A percentile compares a stretch with the other conserved stretches of the same genome.
These are phyloP conservation scores for Fusarium sambucinum DNA, from an alignment of 2,329 filamentous ascomycete genomes.

Conservation along the genomic window DNA sequence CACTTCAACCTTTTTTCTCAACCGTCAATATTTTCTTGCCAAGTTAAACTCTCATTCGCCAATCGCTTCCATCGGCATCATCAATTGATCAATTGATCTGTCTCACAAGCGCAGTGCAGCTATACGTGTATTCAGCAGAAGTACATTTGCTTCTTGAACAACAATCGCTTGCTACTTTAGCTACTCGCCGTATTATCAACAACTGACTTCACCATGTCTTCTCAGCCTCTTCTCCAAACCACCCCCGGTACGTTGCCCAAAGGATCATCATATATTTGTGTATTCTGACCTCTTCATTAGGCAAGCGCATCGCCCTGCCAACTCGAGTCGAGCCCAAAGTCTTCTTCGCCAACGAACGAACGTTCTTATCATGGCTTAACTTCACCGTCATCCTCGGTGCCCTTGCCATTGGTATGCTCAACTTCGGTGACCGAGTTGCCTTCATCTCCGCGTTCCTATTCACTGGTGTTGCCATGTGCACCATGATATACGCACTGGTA, in stretches of 20 bases:
- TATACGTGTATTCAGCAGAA: background rate
- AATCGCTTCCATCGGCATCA: slow-evolving; percentile 13
- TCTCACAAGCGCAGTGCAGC: background rate
- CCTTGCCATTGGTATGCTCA: slow-evolving; percentile 94
- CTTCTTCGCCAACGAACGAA: slow-evolving; percentile 99
- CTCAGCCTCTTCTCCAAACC: slow-evolving; percentile 94
- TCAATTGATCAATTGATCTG: slow-evolving; percentile 12
- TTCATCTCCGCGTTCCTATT: slow-evolving; percentile 95
- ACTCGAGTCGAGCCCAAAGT: slow-evolving; percentile 99
- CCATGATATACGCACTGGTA: slow-evolving; percentile 93
- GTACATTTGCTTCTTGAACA: background rate
- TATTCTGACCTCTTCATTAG: slow-evolving; percentile 60
- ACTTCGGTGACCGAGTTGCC: slow-evolving; percentile 95
- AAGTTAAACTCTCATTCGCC: slow-evolving; percentile 4
- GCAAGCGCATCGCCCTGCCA: slow-evolving; percentile 97
- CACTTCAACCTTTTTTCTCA: slow-evolving; percentile 34
- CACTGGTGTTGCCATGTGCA: slow-evolving; percentile 91
- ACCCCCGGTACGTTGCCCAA: slow-evolving; percentile 78
- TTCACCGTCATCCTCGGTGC: slow-evolving; percentile 98
- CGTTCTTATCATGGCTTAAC: slow-evolving; percentile 99
- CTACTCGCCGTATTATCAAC: slow-evolving; percentile 7
- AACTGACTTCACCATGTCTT: slow-evolving; percentile 76
- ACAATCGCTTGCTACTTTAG: slow-evolving; percentile 14
- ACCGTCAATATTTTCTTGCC: slow-evolving; percentile 16
- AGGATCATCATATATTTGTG: background rate